phyloP scores from a whole-genome alignment of 2,329 filamentous ascomycete genomes.

The Knufia fluminis region DNA sequence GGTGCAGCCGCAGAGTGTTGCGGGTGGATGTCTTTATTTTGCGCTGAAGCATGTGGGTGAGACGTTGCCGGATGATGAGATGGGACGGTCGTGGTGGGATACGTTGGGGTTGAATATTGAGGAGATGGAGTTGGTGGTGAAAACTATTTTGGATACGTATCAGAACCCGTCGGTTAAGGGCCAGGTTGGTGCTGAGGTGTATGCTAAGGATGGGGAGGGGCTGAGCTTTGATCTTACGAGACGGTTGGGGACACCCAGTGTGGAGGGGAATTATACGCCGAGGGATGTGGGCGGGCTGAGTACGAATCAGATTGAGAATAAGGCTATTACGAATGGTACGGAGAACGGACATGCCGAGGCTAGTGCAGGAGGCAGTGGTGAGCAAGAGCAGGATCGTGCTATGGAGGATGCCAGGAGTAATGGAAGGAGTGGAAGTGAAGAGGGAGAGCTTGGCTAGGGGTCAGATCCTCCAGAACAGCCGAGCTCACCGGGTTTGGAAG shows the following conservation, averaged over 20 bases:
- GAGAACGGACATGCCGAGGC: neutral
- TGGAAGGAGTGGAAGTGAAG: conserved; percentile 7
- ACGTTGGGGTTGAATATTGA: conserved; percentile 61
- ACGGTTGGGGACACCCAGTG: conserved; percentile 14
- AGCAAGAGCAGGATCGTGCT: neutral
- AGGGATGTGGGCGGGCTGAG: neutral
- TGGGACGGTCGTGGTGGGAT: conserved; percentile 81
- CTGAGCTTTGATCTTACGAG: conserved; percentile 30
- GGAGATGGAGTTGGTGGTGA: conserved; percentile 63
- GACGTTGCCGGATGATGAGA: conserved; percentile 62
- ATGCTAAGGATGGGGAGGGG: conserved; percentile 30
- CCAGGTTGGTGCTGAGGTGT: conserved; percentile 33
- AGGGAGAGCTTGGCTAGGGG: conserved; percentile 6
- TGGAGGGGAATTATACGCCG: conserved; percentile 1
- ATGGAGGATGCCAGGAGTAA: conserved; percentile 5
- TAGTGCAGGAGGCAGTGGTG: neutral
- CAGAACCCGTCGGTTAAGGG: conserved; percentile 36
- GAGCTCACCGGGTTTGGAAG: no score
- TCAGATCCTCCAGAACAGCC: no score
- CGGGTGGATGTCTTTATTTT: conserved; percentile 78
- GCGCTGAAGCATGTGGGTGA: conserved; percentile 66
- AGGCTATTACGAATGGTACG: neutral
- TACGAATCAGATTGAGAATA: neutral
- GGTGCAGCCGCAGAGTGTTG: conserved; percentile 69
- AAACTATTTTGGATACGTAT: conserved; percentile 57